Evolutionary conservation across 2,329 filamentous ascomycete species (phyloP).

Genomic region (Leptographium wingfieldii): DNA sequence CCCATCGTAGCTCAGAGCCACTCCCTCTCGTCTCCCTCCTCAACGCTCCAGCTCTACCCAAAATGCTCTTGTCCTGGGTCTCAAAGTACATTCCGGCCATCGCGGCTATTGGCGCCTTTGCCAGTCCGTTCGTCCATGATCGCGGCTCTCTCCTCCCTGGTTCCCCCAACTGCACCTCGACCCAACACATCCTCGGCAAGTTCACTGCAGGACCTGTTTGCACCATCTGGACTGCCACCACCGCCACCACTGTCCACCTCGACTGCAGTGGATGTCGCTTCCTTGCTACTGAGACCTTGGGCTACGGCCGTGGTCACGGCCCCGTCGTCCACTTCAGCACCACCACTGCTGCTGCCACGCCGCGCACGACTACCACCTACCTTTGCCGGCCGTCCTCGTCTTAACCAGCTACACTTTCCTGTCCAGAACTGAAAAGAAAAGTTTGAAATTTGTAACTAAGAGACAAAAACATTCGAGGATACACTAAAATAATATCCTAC

Average conservation of each 20-base stretch:
- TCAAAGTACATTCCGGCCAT: too few relatives aligned
- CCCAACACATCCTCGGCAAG: not conserved
- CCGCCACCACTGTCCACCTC: slow-evolving; percentile 12
- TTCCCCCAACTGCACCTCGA: not conserved
- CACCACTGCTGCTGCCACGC: slow-evolving; percentile 1
- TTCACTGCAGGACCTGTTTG: not conserved
- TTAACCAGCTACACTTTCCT: not conserved
- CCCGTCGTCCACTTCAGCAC: slow-evolving; percentile 7
- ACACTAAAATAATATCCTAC: too few relatives aligned
- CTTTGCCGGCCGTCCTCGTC: not conserved
- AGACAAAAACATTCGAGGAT: too few relatives aligned
- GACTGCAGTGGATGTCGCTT: slow-evolving; percentile 17
- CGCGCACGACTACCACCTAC: not conserved
- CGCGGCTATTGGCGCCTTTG: too few relatives aligned
- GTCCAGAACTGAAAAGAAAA: not conserved
- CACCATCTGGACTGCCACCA: slow-evolving; percentile 17
- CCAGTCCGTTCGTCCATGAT: too few relatives aligned
- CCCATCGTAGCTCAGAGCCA: too few relatives aligned
- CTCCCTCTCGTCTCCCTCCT: too few relatives aligned
- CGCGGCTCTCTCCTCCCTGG: too few relatives aligned
- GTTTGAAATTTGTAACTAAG: too few relatives aligned
- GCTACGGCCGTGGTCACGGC: slow-evolving; percentile 1
- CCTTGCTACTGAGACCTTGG: not conserved
- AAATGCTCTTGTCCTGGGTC: too few relatives aligned
- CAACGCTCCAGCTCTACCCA: too few relatives aligned